Evolutionary conservation across 345 rosid species (phyloP).

Genomic region (Gynandropsis gynandra): DNA sequence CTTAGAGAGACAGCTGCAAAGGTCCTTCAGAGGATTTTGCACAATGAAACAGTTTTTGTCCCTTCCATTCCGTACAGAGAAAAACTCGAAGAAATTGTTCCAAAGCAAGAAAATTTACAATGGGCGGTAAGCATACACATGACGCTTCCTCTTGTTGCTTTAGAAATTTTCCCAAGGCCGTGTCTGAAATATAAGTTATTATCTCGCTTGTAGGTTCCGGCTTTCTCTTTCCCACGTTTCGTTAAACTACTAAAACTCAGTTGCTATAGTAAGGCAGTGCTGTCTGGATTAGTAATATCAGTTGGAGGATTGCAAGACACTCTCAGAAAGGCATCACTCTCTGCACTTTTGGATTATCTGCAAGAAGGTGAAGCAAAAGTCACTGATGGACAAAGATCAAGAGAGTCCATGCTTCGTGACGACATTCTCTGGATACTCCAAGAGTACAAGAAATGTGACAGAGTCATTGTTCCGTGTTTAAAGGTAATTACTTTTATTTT

Average conservation of each 20-base stretch:
- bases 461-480: constrained; percentile 74
- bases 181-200: constrained; percentile 4
- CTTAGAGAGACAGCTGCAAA: constrained; percentile 85
- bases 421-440: constrained; percentile 83
- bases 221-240: constrained; percentile 74
- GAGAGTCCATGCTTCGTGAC: constrained; percentile 39
- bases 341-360: constrained; percentile 67
- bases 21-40: constrained; percentile 66
- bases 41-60: constrained; percentile 39
- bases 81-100: constrained; percentile 62
- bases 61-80: constrained; percentile 65
- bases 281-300: constrained; percentile 83
- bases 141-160: constrained; percentile 10
- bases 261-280: constrained; percentile 59
- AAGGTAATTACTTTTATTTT: constrained; percentile 39
- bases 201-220: constrained; percentile 62
- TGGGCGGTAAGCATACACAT: constrained; percentile 72
- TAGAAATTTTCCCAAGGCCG: constrained; percentile 7
- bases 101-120: constrained; percentile 41
- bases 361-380: constrained; percentile 37
- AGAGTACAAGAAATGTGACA: constrained; percentile 63
- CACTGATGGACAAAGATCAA: constrained; percentile 30
- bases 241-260: constrained; percentile 50
- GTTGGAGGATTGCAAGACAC: constrained; percentile 93
- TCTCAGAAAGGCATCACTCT: constrained; percentile 55